Evolutionary conservation across 2,329 filamentous ascomycete species (phyloP), one percentile per base, ranked within the genome.

Genomic region (Alternaria atra): DNA sequence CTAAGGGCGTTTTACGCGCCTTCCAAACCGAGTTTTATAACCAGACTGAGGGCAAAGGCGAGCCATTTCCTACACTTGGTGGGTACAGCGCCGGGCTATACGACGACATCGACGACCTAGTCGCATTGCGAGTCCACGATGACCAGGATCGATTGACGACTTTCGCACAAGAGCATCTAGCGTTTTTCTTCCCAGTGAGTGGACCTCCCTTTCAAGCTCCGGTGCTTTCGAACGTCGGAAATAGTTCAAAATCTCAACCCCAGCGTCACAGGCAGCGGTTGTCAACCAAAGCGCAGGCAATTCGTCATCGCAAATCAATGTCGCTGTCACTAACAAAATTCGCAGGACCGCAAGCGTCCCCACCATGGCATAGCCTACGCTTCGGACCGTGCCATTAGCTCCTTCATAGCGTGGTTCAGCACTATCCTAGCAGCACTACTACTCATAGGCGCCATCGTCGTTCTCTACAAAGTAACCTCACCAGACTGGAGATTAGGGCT

Each of bases 81-180:
- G 64, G 53, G 6, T 27, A 44, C 7, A 63, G 55, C 25, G 58
- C 58, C 6, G 39, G 37, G 6, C 35, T 60, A 25, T 67, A 60
- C 30, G 61, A 62, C 23, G 54, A 64, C 25, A 54, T 55, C 4
- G 60, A 63, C 30, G 72, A 75, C 25, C 62, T 75, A 0, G 68
- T 76, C 2, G 71, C 68, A 4, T 46, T 76, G 7, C 56, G 69
- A 8, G 68, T 70, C 1, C 58, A 61, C 15, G 69, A 73, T 9
- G 63, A 73, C 32, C 57, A 32, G 9, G 73, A 76, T 46, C 62
- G 71, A 5, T 52, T 75, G 6, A 74, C 72, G 3, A 55, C 56
- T 7, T 73, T 78, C 52, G 59, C 75, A 10, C 63, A 73, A 44
- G 67, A 71, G 27, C 70, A 73, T 35, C 60, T 40, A 20, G 63